Conservation (phyloP, 2,329 filamentous ascomycete genomes). For the Colletotrichum lentis region DNA sequence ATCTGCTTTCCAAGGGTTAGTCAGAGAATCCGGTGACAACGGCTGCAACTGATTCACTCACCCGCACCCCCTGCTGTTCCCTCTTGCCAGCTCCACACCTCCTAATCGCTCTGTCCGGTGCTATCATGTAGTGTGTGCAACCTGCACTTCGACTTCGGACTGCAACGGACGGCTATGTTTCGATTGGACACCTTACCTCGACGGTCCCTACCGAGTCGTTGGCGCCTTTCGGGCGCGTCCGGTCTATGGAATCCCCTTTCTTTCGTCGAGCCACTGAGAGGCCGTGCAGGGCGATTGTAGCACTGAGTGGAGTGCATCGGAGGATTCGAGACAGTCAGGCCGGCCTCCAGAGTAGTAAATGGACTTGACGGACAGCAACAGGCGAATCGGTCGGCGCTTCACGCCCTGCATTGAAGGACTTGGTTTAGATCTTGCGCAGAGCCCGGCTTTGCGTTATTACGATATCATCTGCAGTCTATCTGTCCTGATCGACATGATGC, state of each 20-base stretch:
- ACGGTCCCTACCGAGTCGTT: not conserved
- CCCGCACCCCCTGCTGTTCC: not conserved
- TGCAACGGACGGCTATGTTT: slow-evolving; percentile 29
- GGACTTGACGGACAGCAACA: slow-evolving; percentile 3
- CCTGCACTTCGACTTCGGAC: slow-evolving; percentile 9
- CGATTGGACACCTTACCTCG: slow-evolving; percentile 17
- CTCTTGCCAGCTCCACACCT: slow-evolving; percentile 12
- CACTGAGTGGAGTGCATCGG: slow-evolving; percentile 1
- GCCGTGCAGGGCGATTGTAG: not conserved
- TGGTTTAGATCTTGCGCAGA: not conserved
- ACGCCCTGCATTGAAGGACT: not conserved
- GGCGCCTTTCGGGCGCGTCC: not conserved
- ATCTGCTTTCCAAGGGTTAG: not conserved
- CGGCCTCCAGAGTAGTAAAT: not conserved
- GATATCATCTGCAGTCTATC: not conserved
- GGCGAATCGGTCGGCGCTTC: not conserved
- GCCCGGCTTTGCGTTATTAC: not conserved
- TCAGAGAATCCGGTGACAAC: slow-evolving; percentile 28
- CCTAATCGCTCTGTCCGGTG: slow-evolving; percentile 15
- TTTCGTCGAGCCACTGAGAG: not conserved
- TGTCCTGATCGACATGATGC: not conserved
- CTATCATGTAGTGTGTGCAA: not conserved
- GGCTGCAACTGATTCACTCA: slow-evolving; percentile 28
- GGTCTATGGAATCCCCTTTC: not conserved
- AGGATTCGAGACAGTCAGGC: not conserved